Evolutionary conservation across 257 asterid species (phyloP), one percentile per base, ranked within the genome.

Genomic region (Paulownia fortunei): DNA sequence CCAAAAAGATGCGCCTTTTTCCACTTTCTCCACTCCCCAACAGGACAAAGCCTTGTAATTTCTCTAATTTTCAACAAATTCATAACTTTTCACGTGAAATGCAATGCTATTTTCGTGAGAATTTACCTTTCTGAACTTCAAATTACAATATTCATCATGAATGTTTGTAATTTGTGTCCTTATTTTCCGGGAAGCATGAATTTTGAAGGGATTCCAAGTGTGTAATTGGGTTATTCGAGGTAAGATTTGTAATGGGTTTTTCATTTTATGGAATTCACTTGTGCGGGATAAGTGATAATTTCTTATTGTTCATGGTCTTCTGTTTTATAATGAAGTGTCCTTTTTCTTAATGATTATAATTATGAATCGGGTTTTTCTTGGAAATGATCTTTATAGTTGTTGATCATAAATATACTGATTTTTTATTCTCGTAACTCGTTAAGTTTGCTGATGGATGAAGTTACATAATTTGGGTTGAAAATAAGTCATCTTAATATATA

Each of bases 1-100:
- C 70, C 49, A 74, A 77, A 78, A 58, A 13, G 78, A 79, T 87
- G 86, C 85, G 69, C 61, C 79, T 61, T 65, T 76, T 77, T 61
- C 58, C 72, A 39, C 69, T 74, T 69, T 27, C 78, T n/a, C 84
- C 66, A 58, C 79, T 34, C 75, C 46, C 61, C 72, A 21, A 61
- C 32, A 32, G 58, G 52, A 36, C 34, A 47, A 56, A 69, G 56
- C 68, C 76, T 24, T 8, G 32, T 34, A 19, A 52, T 56, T 79
- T 80, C 65, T 73, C 76, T 64, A 78, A 42, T 51, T 66, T 58
- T 66, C 70, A 72, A 80, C 77, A 24, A 78, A 66, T 39, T 72
- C 54, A 30, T 61, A 55, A 18, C 78, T 12, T 42, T 75, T 49
- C 82, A 74, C 70, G 84, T 81, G 79, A 68, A 37, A 55, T 15